These are phyloP conservation scores for Purshia tridentata DNA, from an alignment of 306 rosid species.

Conservation along the genomic window DNA sequence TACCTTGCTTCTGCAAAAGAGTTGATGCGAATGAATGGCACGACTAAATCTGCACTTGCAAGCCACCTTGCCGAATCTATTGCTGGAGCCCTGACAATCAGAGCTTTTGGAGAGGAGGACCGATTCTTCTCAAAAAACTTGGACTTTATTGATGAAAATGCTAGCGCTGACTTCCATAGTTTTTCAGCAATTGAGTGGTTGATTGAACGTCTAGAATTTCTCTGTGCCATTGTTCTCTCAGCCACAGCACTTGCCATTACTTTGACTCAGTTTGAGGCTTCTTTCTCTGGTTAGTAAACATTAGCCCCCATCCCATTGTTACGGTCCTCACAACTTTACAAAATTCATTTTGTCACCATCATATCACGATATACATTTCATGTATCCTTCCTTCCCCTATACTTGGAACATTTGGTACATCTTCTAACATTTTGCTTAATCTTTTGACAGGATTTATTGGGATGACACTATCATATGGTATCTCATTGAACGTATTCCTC, in stretches of 20 bases:
- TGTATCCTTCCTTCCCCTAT: neutral
- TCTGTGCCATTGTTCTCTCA: constrained; percentile 26
- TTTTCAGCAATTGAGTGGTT: constrained; percentile 33
- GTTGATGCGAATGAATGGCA: constrained; percentile 34
- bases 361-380: neutral
- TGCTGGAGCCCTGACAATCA: constrained; percentile 26
- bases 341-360: no score
- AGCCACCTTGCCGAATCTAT: constrained; percentile 29
- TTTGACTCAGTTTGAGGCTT: constrained; percentile 21
- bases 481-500: constrained; percentile 28
- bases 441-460: constrained; percentile 25
- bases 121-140: constrained; percentile 20
- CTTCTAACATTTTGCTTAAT: neutral
- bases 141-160: constrained; percentile 26
- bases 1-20: constrained; percentile 24
- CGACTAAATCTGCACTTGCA: constrained; percentile 26
- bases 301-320: neutral
- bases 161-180: constrained; percentile 25
- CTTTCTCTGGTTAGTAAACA: constrained; percentile 24
- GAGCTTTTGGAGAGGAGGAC: constrained; percentile 34
- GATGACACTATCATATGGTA: constrained; percentile 31
- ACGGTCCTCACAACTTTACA: no score
- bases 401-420: neutral
- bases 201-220: constrained; percentile 26
- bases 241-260: constrained; percentile 29